These are phyloP conservation scores for Elaeagnus macrophylla DNA, from an alignment of 306 rosid genomes.

Conservation along the genomic window DNA sequence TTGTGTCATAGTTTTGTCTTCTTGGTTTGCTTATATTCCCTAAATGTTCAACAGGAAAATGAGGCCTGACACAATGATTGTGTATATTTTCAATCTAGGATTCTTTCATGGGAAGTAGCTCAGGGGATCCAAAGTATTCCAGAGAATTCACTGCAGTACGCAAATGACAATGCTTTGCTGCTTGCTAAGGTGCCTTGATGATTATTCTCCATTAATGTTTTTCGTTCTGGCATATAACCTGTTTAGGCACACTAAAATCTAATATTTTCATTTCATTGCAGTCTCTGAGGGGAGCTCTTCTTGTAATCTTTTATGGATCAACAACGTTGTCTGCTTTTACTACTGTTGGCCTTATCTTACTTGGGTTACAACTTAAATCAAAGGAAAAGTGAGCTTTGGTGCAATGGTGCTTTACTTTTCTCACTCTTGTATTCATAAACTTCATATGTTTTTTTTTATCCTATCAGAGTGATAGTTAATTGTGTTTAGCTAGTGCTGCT, in stretches of 20 bases:
- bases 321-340: slow-evolving; percentile 53
- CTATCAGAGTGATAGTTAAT: too few species aligned
- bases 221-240: neutral
- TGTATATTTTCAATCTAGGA: slow-evolving; percentile 32
- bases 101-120: slow-evolving; percentile 77
- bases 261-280: slow-evolving; percentile 24
- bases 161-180: slow-evolving; percentile 76
- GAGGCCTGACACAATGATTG: too few species aligned
- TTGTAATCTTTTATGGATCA: slow-evolving; percentile 55
- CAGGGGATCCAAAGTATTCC: slow-evolving; percentile 72
- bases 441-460: too few species aligned
- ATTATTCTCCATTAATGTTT: neutral
- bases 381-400: slow-evolving; percentile 35
- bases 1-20: too few species aligned
- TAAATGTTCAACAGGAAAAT: too few species aligned
- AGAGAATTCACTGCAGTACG: slow-evolving; percentile 60
- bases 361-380: slow-evolving; percentile 64
- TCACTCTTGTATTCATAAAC: too few species aligned
- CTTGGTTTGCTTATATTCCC: too few species aligned
- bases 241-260: slow-evolving; percentile 6
- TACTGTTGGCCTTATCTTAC: slow-evolving; percentile 61
- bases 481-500: too few species aligned
- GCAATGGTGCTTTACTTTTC: neutral
- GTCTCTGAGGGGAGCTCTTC: slow-evolving; percentile 76
- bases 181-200: slow-evolving; percentile 74